Evolutionary conservation across 495 filamentous ascomycete species (phyloP).

Genomic region (Penicillium manginii): DNA sequence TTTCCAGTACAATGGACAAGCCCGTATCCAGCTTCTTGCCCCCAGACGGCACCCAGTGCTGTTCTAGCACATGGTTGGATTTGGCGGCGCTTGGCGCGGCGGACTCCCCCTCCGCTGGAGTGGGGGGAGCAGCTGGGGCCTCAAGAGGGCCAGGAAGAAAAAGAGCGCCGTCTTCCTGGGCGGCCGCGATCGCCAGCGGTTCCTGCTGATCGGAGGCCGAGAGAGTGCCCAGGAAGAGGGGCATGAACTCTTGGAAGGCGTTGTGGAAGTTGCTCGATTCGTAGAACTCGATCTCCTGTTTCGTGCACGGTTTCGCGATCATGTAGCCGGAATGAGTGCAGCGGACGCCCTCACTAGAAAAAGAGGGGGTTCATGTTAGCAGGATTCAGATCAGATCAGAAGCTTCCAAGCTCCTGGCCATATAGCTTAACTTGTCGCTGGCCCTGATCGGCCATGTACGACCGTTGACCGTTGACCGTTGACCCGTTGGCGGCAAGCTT

Average conservation of each 20-base stretch:
- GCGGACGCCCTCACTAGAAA: slow-evolving; percentile 81
- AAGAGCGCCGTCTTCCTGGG: slow-evolving; percentile 40
- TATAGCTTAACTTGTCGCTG: not conserved
- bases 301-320: slow-evolving; percentile 93
- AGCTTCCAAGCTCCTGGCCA: no score
- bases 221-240: slow-evolving; percentile 81
- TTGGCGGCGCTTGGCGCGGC: slow-evolving; percentile 8
- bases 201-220: slow-evolving; percentile 55
- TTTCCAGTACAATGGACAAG: slow-evolving; percentile 82
- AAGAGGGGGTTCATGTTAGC: slow-evolving; percentile 12
- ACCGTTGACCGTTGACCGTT: not conserved
- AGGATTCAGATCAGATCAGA: no score
- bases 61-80: slow-evolving; percentile 27
- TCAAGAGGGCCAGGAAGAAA: slow-evolving; percentile 38
- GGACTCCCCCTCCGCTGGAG: not conserved
- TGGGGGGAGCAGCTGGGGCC: slow-evolving; percentile 2
- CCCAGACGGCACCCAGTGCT: slow-evolving; percentile 49
- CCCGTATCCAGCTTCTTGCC: slow-evolving; percentile 70
- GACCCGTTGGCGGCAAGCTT: not conserved
- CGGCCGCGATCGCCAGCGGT: slow-evolving; percentile 48
- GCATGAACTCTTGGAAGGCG: slow-evolving; percentile 77
- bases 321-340: slow-evolving; percentile 82
- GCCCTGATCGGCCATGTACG: slow-evolving; percentile 7
- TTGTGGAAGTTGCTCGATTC: slow-evolving; percentile 72
- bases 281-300: slow-evolving; percentile 90